Evolutionary conservation across 1,284 basidiomycete species (phyloP).

Genomic region (Ceratobasidium sp.): DNA sequence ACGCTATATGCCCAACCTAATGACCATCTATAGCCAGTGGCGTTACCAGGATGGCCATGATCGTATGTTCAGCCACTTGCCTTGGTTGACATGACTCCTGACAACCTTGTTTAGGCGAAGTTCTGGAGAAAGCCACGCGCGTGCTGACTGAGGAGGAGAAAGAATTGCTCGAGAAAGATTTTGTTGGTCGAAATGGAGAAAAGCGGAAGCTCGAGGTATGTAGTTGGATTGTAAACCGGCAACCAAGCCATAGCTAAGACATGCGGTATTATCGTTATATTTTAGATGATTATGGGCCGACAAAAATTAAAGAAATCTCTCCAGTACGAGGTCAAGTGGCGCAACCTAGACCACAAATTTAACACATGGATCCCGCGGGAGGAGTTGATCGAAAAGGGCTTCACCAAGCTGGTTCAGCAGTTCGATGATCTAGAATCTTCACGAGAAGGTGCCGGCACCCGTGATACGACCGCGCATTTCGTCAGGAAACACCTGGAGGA

Average conservation of each 20-base stretch:
- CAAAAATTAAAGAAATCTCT: conserved; percentile 98
- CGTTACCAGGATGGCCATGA: conserved; percentile 99
- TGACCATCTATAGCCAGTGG: conserved; percentile 73
- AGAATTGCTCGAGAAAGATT: conserved; percentile 84
- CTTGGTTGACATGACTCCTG: neutral
- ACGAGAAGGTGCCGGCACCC: conserved; percentile 89
- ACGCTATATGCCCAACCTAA: conserved; percentile 47
- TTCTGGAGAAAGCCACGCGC: conserved; percentile 93
- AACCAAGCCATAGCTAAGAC: conserved; percentile 25
- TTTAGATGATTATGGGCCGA: conserved; percentile 89
- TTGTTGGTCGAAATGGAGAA: conserved; percentile 92
- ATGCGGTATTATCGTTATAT: conserved; percentile 24
- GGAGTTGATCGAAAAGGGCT: conserved; percentile 88
- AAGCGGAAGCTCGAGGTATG: conserved; percentile 89
- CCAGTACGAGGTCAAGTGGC: conserved; percentile 98
- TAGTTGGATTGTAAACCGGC: conserved; percentile 31
- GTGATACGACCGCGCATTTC: conserved; percentile 83
- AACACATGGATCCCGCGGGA: conserved; percentile 97
- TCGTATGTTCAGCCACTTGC: conserved; percentile 67
- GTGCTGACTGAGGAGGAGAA: conserved; percentile 91
- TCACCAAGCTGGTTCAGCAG: conserved; percentile 91
- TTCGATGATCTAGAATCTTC: conserved; percentile 98
- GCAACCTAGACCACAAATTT: conserved; percentile 90
- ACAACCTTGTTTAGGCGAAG: conserved; percentile 70
- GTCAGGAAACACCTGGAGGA: conserved; percentile 93